Evolutionary conservation across 768 basidiomycete species (phyloP).

Genomic region (Kwoniella sp.): DNA sequence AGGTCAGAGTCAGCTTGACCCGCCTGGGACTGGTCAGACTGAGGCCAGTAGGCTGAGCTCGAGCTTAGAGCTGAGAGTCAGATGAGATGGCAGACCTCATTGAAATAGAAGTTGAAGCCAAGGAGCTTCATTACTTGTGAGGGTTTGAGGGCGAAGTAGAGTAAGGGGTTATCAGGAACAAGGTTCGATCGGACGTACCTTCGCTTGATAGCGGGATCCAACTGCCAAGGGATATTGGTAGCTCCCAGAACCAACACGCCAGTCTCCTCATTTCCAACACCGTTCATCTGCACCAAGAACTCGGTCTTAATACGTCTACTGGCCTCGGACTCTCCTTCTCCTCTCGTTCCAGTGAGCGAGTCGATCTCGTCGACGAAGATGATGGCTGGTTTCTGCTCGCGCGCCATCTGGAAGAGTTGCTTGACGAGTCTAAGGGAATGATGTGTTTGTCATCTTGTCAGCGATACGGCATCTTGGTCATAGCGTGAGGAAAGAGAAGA

Average conservation of each 20-base stretch:
- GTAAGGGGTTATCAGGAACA: too few species aligned
- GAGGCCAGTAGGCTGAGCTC: not conserved
- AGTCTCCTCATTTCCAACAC: conserved; percentile 95
- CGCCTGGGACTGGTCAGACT: not conserved
- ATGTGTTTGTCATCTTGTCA: conserved; percentile 11
- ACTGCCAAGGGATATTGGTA: conserved; percentile 97
- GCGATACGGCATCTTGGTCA: too few species aligned
- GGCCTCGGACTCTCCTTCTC: conserved; percentile 96
- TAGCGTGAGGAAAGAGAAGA: too few species aligned
- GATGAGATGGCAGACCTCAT: not conserved
- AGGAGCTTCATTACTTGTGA: too few species aligned
- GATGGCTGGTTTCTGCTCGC: conserved; percentile 94
- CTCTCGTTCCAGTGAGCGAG: conserved; percentile 89
- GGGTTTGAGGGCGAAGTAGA: not conserved
- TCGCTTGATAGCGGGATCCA: conserved; percentile 96
- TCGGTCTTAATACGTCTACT: conserved; percentile 60
- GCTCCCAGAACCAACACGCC: conserved; percentile 95
- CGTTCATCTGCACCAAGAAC: conserved; percentile 78
- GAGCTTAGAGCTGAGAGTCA: too few species aligned
- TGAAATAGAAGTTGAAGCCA: not conserved
- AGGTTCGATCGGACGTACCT: conserved; percentile 61
- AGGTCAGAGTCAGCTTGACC: not conserved
- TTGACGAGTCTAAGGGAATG: conserved; percentile 86
- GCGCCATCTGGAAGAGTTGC: conserved; percentile 92
- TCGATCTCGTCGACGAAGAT: conserved; percentile 99